A percentile compares a stretch with the other conserved stretches of the same genome.
Conservation (phyloP, 2,329 filamentous ascomycete genomes). For the Colletotrichum sp. region DNA sequence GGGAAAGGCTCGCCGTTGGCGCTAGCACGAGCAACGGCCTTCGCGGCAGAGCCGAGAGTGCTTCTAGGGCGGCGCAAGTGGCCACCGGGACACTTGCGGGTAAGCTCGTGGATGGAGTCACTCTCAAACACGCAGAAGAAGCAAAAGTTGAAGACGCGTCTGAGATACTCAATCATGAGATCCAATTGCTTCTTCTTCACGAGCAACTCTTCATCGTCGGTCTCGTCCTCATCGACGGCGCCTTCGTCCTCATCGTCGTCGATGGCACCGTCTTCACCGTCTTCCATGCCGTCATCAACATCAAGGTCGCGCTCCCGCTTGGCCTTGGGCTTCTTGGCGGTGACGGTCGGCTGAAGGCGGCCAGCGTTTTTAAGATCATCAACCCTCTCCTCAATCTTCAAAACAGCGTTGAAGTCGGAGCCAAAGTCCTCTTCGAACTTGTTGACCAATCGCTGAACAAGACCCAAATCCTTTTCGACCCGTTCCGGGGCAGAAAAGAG, state of each 20-base stretch:
- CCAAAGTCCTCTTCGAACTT: conserved; percentile 88
- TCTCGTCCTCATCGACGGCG: conserved; percentile 78
- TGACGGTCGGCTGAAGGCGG: conserved; percentile 71
- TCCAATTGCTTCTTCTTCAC: conserved; percentile 97
- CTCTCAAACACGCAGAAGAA: conserved; percentile 99
- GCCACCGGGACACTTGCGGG: conserved; percentile 95
- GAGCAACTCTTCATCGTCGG: conserved; percentile 87
- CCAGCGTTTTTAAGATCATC: conserved; percentile 80
- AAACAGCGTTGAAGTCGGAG: conserved; percentile 74
- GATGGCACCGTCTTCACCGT: conserved; percentile 67
- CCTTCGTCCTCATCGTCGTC: conserved; percentile 85
- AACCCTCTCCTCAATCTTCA: conserved; percentile 86
- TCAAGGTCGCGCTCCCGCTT: conserved; percentile 66
- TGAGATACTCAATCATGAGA: conserved; percentile 93
- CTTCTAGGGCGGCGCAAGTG: conserved; percentile 90
- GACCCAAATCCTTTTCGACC: conserved; percentile 85
- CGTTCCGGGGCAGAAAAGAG: conserved; percentile 94
- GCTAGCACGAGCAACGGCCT: conserved; percentile 84
- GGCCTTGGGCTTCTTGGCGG: conserved; percentile 56
- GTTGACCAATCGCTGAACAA: conserved; percentile 81
- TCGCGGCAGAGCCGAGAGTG: conserved; percentile 82
- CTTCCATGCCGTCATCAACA: conserved; percentile 67
- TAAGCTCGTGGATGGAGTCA: conserved; percentile 94
- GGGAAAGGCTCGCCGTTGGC: conserved; percentile 85
- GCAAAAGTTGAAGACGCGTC: conserved; percentile 97